Base-by-base conservation (phyloP, 768 basidiomycete genomes). In the Lactarius psammicola region DNA sequence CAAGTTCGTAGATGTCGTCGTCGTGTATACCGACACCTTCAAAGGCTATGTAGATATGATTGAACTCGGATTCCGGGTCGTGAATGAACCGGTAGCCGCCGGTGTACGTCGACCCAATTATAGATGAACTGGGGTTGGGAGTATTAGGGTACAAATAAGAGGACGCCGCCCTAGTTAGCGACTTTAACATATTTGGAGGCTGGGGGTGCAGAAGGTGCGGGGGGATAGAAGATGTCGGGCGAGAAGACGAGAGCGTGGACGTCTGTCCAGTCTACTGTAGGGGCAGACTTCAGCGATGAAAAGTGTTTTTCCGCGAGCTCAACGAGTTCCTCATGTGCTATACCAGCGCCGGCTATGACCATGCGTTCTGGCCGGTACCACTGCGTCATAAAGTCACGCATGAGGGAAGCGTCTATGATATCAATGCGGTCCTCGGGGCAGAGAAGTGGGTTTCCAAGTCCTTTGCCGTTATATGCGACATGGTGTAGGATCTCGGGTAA, bases 311-410 rank as follows among this genome's bases (percentile, higher is more conserved):
- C 87, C 0, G 86, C 84, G 58, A 97, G 80, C 68, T 94, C 89
- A 28, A 98, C 92, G 23, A 99, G 83, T 67, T 94, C 83, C 69
- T 92, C 86, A 73, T 98, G 97, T 11, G 81, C 84, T 85, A 99
- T 89, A 11, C 97, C 97, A 0, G 93, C 90, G 13, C 94, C 95
- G 6, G 96, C 94, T 63, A 98, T 82, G 46, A 98, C 95, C 85
- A 99, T 97, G 61, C 92, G 80, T 73, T 98, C 96, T 0, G 97
- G 96, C 58, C 85, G 80, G 75, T 94, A 98, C 95, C 94, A 97
- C 46, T 87, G 84, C 62, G 79, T 78, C 80, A 90, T 86, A 66
- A 81, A 89, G 6, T 80, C 77, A 57, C 84, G 81, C 64, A 98
- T 80, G 28, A 84, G 77, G 51, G 81, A 75, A 33, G 81, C 80